Evolutionary conservation across 2,329 filamentous ascomycete species (phyloP).

Genomic region (Hypocrella siamensis): DNA sequence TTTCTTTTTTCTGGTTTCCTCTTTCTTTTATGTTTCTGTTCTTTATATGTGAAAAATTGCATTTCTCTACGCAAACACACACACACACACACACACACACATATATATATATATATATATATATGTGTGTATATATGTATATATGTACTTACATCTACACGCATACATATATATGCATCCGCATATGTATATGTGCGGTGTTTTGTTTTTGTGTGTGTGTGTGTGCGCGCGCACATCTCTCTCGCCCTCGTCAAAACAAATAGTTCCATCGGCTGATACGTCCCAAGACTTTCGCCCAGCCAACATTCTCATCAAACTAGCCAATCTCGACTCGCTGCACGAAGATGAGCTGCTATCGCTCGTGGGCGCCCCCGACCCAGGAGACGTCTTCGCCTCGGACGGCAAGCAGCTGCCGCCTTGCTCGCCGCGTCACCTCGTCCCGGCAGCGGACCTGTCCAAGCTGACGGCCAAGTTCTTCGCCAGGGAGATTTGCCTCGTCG

Average conservation of each 20-base stretch:
- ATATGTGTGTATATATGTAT: too few species aligned
- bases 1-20: too few species aligned
- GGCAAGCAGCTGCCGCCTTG: constrained; percentile 4
- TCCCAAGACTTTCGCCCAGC: constrained; percentile 11
- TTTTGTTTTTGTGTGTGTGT: too few species aligned
- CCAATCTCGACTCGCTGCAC: constrained; percentile 8
- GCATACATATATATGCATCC: constrained; percentile 1
- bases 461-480: constrained; percentile 3
- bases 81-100: too few species aligned
- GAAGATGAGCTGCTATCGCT: constrained; percentile 8
- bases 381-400: constrained; percentile 3
- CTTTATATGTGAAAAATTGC: too few species aligned
- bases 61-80: too few species aligned
- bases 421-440: constrained; percentile 10
- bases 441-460: constrained; percentile 2
- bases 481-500: constrained; percentile 9
- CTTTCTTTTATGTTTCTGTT: too few species aligned
- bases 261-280: not conserved
- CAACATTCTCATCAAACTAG: constrained; percentile 11
- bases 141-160: too few species aligned
- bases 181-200: not conserved
- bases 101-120: too few species aligned
- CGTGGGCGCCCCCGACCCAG: constrained; percentile 5
- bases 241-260: not conserved
- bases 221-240: too few species aligned